Conservation (phyloP, 2,329 filamentous ascomycete species). For the Aspergillus sp. region DNA sequence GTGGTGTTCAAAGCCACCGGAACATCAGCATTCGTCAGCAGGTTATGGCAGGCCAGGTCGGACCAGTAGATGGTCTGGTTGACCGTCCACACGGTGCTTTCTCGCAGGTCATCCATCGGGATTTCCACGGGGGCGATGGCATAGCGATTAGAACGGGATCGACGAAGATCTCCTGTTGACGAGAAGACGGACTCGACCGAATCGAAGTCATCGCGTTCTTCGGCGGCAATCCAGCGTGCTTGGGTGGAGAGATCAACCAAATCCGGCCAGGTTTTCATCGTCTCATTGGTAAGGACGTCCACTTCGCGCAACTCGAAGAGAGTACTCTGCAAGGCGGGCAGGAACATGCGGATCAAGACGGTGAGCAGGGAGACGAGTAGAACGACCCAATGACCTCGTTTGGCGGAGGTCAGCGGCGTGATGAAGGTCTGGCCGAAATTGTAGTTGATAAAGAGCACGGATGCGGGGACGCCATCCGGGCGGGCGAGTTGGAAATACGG, state of each 20-base stretch:
- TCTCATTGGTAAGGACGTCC: conserved; percentile 15
- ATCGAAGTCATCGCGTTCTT: conserved; percentile 23
- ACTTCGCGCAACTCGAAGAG: conserved; percentile 31
- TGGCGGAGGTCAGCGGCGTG: conserved; percentile 29
- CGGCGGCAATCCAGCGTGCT: conserved; percentile 28
- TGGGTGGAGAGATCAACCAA: conserved; percentile 27
- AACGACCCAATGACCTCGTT: conserved; percentile 31
- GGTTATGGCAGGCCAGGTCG: conserved; percentile 21
- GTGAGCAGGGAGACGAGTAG: conserved; percentile 31
- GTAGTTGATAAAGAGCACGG: conserved; percentile 35
- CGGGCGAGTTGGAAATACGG: conserved; percentile 45
- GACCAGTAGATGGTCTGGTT: conserved; percentile 35
- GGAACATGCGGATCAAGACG: conserved; percentile 29
- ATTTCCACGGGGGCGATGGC: conserved; percentile 33
- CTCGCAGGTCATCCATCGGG: conserved; percentile 17
- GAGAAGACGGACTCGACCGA: conserved; percentile 21
- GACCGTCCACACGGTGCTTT: conserved; percentile 28
- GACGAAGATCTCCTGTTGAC: conserved; percentile 14
- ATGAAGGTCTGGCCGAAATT: conserved; percentile 36
- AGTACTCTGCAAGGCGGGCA: conserved; percentile 31
- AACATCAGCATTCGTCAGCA: conserved; percentile 17
- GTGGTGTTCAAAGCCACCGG: conserved; percentile 22
- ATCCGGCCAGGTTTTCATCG: conserved; percentile 28
- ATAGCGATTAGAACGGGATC: conserved; percentile 26
- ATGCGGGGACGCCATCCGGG: conserved; percentile 31